These are phyloP conservation scores for Fusarium duplospermum DNA, from an alignment of 2,329 filamentous ascomycete genomes.

Conservation along the genomic window DNA sequence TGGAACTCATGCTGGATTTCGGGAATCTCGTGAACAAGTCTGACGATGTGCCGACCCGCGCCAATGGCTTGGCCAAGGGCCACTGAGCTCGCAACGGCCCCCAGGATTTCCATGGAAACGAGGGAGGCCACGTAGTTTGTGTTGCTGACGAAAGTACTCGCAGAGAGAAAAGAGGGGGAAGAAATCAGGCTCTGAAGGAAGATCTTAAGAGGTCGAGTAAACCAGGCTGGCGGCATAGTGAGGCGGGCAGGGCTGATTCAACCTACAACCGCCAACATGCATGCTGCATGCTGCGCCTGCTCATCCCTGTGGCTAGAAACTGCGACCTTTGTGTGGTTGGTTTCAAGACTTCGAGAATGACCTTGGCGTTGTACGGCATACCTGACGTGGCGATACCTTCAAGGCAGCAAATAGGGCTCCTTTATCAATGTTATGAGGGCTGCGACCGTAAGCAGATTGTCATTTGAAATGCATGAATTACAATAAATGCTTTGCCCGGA, in stretches of 20 bases:
- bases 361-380: not conserved
- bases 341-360: not conserved
- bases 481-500: too few relatives aligned
- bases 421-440: not conserved
- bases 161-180: not conserved
- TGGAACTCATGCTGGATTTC: constrained; percentile 1
- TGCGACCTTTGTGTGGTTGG: not conserved
- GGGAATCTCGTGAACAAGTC: not conserved
- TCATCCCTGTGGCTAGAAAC: not conserved
- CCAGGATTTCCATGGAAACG: not conserved
- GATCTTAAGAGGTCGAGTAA: not conserved
- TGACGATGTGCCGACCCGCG: not conserved
- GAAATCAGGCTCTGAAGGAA: not conserved
- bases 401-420: not conserved
- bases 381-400: not conserved
- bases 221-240: not conserved
- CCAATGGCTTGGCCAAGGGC: not conserved
- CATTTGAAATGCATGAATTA: not conserved
- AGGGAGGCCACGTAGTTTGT: not conserved
- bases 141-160: not conserved
- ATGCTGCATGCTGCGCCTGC: not conserved
- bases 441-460: not conserved
- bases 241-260: not conserved
- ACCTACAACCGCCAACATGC: not conserved
- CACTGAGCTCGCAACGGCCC: not conserved